Evolutionary conservation across 306 rosid genomes (phyloP), one percentile per base, ranked within the genome.

Genomic region (Prinsepia uniflora): DNA sequence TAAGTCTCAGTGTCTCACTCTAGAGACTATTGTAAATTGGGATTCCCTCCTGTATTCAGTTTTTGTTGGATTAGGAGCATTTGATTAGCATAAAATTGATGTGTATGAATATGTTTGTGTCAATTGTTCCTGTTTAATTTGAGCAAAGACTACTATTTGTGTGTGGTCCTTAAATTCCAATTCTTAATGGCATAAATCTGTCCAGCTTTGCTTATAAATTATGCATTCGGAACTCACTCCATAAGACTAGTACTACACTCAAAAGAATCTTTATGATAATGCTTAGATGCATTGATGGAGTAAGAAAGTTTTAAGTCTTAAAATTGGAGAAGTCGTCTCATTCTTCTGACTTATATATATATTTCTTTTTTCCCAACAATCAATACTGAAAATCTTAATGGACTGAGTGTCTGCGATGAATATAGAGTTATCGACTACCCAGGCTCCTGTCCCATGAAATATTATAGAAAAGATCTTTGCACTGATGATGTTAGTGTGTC

Each of bases 291-390:
- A 17, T 36, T 4, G 30, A 34, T 36, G 46, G 17, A 36, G 15
- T 54, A 18, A 58, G 63, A 41, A 68, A 4, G 14, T 61, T 68
- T 44, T 54, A 13, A 68, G 14, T 52, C 40, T 68, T 48, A 12
- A 10, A 12, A 36, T 50, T 18, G 19, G 24, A 52, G 62, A 10
- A 20, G 40, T 46, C 10, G 47, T 41, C 14, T 55, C 60, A 55
- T 55, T 7, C 15, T 49, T n/a, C 54, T 49, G 54, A 49, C 3
- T 49, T 6, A 49, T 13, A n/a, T 10, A 9, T 62, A 14, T 40
- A n/a, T 17, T 9, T n/a, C 0, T 19, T 60, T 62, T 60, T 12
- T 34, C n/a, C 44, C n/a, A 43, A 42, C 67, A 18, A 43, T 43
- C 39, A 0, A 1, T 63, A 15, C 44, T 17, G 36, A 18, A 61